These are phyloP conservation scores for Pythium phragmitis DNA, from an alignment of 352 stramenopile species.

Conservation along the genomic window DNA sequence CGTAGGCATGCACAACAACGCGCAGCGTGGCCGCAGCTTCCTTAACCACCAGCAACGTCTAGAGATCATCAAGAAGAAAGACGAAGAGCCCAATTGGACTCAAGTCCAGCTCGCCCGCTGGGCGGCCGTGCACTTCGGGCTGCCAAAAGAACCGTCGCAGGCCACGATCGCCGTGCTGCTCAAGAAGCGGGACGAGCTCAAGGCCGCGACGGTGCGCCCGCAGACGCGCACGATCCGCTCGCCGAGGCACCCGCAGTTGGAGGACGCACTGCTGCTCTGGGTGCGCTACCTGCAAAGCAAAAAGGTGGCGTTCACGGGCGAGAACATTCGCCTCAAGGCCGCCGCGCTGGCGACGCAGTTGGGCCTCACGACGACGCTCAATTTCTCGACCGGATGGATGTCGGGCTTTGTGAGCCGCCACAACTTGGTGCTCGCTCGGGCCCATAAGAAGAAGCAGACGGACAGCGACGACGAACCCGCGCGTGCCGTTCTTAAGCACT, in stretches of 20 bases:
- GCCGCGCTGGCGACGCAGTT: constrained; percentile 17
- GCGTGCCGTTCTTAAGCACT: constrained; percentile 6
- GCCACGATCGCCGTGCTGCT: constrained; percentile 26
- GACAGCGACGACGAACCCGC: constrained; percentile 13
- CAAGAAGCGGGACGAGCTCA: constrained; percentile 25
- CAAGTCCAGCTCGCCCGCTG: constrained; percentile 27
- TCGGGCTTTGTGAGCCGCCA: constrained; percentile 25
- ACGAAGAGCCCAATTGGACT: constrained; percentile 27
- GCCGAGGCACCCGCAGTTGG: constrained; percentile 20
- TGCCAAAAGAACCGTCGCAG: constrained; percentile 27
- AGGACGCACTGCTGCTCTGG: constrained; percentile 24
- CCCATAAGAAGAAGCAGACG: constrained; percentile 24
- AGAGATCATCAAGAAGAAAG: constrained; percentile 26
- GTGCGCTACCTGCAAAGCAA: constrained; percentile 26
- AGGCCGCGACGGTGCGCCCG: constrained; percentile 19
- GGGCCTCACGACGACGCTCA: constrained; percentile 20
- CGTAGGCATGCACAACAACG: background rate
- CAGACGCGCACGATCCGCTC: constrained; percentile 25
- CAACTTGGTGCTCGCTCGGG: constrained; percentile 19
- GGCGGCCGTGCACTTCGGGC: constrained; percentile 23
- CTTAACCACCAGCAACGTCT: constrained; percentile 29
- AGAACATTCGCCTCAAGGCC: constrained; percentile 30
- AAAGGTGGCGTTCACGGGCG: constrained; percentile 21
- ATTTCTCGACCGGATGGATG: constrained; percentile 28
- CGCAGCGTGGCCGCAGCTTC: constrained; percentile 15